Base-by-base conservation (phyloP, 2,329 filamentous ascomycete genomes). In the Colletotrichum lentis region DNA sequence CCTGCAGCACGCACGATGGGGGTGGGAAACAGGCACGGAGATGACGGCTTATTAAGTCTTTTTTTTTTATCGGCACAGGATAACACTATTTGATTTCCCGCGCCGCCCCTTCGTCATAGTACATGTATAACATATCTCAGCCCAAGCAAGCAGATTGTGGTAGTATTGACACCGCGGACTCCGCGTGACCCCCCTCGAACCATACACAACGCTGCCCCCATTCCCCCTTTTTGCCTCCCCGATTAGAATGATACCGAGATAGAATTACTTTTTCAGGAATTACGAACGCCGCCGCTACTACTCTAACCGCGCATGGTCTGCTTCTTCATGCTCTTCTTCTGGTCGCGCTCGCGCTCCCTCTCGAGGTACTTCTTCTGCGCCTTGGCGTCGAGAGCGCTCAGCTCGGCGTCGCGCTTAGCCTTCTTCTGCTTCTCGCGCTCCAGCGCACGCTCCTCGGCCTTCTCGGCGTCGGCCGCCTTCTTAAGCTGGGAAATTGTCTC, bases 311-410 rank as follows among this genome's bases (percentile, higher is more conserved):
- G 81, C 72, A 82, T 77, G 7, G 85, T 88, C 77, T 82, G 79
- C 79, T 83, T 86, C 82, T 85, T 88, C 72, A 82, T 79, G 37
- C 78, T 78, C 78, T 82, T 85, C 74, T 85, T 85, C 75, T 85
- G 67, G 80, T 91, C 90, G 85, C 90, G 92, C 77, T 93, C 90
- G 73, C 85, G 88, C 84, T 95, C 92, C 80, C 89, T 91, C 73
- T 94, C 92, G 64, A 95, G 85, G 77, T 89, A 95, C 82, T 93
- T 94, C 84, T 92, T 92, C 84, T 95, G 92, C 69, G 91, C 91
- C 79, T 94, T 93, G 63, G 92, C 91, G 74, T 90, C 91, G 74
- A 95, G 85, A 14, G 86, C 85, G 75, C 90, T 91, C 71, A 96
- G 85, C 77, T 94, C 89, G 73, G 90, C 89, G 74, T 97, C 95